phyloP scores from a whole-genome alignment of 805 yeast genomes.

The Ogataea polymorpha region DNA sequence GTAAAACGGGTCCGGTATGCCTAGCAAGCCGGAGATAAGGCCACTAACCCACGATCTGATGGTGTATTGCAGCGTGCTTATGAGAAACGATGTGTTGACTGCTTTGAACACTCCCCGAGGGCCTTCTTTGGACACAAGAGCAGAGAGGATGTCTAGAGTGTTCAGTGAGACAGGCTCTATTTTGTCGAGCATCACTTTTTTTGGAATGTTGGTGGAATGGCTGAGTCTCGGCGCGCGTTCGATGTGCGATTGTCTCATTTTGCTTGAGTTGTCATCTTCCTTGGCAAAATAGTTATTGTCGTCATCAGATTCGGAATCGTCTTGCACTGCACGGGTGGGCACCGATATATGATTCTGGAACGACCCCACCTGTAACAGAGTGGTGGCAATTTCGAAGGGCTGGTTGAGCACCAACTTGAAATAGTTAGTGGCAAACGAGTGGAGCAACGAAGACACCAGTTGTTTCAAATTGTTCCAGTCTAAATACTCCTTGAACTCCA shows the following conservation, averaged over 20 bases:
- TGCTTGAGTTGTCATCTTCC: conserved; percentile 23
- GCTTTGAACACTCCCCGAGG: conserved; percentile 71
- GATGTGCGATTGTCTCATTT: conserved; percentile 27
- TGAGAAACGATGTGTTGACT: conserved; percentile 73
- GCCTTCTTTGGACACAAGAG: conserved; percentile 67
- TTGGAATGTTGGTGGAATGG: conserved; percentile 15
- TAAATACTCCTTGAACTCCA: conserved; percentile 65
- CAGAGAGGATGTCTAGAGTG: conserved; percentile 62
- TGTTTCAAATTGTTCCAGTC: conserved; percentile 58
- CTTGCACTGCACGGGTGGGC: conserved; percentile 17
- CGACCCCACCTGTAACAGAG: conserved; percentile 77
- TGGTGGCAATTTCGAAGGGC: conserved; percentile 82
- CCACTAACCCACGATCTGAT: conserved; percentile 93
- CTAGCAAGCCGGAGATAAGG: conserved; percentile 72
- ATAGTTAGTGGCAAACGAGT: conserved; percentile 67
- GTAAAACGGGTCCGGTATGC: conserved; percentile 85
- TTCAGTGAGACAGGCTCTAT: conserved; percentile 58
- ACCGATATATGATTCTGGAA: conserved; percentile 35
- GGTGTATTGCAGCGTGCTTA: conserved; percentile 70
- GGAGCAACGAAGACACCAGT: conserved; percentile 51
- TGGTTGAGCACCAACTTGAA: conserved; percentile 68
- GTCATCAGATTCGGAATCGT: conserved; percentile 39
- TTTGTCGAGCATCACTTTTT: not conserved
- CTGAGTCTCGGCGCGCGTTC: conserved; percentile 22
- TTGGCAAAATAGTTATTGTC: conserved; percentile 24